Base-by-base conservation (phyloP, 179 eudicot species). In the Camellia oleifera region DNA sequence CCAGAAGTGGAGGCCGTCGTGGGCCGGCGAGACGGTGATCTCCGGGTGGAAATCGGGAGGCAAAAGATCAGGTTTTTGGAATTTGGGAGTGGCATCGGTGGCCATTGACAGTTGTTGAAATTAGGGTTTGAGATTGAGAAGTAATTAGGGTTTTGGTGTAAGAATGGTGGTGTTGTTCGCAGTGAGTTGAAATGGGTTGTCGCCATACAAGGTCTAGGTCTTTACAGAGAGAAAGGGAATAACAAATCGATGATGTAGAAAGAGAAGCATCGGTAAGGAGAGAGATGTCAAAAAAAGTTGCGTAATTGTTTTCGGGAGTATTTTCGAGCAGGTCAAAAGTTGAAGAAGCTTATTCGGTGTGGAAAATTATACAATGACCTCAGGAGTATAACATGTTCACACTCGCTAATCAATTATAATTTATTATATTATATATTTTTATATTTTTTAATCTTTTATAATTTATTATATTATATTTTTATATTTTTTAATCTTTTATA, bases 1-100 rank as follows among this genome's bases (percentile, higher is more conserved):
- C 92, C 91, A 92, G 81, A 91, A 94, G 54, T 72, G 86, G 0
- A 94, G 90, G 13, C 98, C 98, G 72, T 94, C 97, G 83, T 94
- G 94, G 8, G 80, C 46, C 52, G 87, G 69, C 50, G 77, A 50
- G 44, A 81, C 87, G 76, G 79, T 58, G 57, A 79, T 46, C 42
- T 72, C 83, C 5, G 84, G 86, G 79, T 78, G 87, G 85, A 82
- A 83, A 14, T 58, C 88, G 20, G 88, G 88, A 0, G 85, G 84
- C 14, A 87, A 77, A 1, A 90, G 88, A 14, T 92, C 94, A 46
- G 91, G 82, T 32, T 88, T 83, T 78, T 89, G 87, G 85, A 90
- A 89, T 70, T 87, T 84, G 45, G 92, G 81, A 4, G 90, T 65
- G 20, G 86, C 91, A 56, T 89, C 89, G 32, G 94, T 87, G 75